Conservation (phyloP, 1,284 basidiomycete species). For the Caloboletus firmus region DNA sequence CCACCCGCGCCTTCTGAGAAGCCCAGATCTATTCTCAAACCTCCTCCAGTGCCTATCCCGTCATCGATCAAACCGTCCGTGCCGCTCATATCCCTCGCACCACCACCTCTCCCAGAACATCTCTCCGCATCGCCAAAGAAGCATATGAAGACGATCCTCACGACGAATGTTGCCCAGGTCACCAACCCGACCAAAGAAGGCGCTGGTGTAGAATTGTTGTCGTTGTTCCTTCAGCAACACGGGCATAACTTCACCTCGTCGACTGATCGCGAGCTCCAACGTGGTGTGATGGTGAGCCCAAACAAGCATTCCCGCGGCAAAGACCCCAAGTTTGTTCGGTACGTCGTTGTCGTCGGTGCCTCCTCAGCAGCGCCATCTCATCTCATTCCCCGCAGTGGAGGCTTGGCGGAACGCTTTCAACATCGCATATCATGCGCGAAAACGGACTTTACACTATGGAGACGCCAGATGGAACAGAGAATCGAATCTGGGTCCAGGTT, state of each 20-base stretch:
- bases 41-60: slow-evolving; percentile 23
- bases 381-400: slow-evolving; percentile 36
- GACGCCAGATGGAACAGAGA: slow-evolving; percentile 43
- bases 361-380: neutral
- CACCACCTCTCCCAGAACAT: slow-evolving; percentile 17
- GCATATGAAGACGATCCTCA: slow-evolving; percentile 43
- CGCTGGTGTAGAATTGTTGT: slow-evolving; percentile 38
- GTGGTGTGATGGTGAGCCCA: slow-evolving; percentile 37
- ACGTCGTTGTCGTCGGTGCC: slow-evolving; percentile 1
- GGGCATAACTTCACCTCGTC: slow-evolving; percentile 33
- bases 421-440: slow-evolving; percentile 40
- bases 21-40: slow-evolving; percentile 29
- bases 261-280: slow-evolving; percentile 40
- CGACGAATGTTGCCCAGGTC: slow-evolving; percentile 43
- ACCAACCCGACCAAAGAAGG: slow-evolving; percentile 44
- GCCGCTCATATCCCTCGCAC: slow-evolving; percentile 29
- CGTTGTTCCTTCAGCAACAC: slow-evolving; percentile 41
- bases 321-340: slow-evolving; percentile 34
- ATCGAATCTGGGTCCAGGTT: slow-evolving; percentile 21
- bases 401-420: slow-evolving; percentile 49
- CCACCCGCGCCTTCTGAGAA: slow-evolving; percentile 15
- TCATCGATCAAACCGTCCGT: slow-evolving; percentile 11
- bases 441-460: slow-evolving; percentile 50
- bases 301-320: slow-evolving; percentile 32
- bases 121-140: slow-evolving; percentile 20